Percentiles rank a stretch among this genome's conserved stretches.
Evolutionary conservation across 176 grass and related monocot species (phyloP).

Genomic region (Eragrostis nindensis): DNA sequence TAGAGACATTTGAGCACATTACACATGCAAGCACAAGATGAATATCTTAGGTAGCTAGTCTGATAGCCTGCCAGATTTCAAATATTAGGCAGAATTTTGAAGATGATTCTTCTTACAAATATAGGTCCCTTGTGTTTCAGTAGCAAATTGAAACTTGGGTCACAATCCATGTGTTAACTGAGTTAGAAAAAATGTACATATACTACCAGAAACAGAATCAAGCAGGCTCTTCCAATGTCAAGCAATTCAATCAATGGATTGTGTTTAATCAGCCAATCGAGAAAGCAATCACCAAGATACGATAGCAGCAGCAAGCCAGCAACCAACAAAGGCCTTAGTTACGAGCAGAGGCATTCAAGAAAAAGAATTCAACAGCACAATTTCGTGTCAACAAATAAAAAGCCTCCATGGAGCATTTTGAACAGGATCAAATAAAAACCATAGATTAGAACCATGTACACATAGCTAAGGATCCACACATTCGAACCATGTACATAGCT

Average conservation of each 20-base stretch:
- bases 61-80: neutral
- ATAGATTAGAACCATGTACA: constrained; percentile 39
- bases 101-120: neutral
- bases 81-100: neutral
- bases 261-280: neutral
- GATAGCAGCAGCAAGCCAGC: neutral
- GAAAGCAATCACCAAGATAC: constrained; percentile 1
- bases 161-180: neutral
- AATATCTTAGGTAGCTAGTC: neutral
- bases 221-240: neutral
- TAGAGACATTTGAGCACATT: neutral
- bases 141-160: neutral
- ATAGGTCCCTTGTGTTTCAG: neutral
- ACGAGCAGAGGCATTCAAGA: neutral
- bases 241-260: neutral
- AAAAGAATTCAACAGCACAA: neutral
- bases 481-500: constrained; percentile 24
- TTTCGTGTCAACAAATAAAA: neutral
- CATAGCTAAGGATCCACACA: constrained; percentile 20
- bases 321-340: neutral
- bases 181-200: neutral
- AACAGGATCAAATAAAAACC: neutral
- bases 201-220: neutral
- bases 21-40: neutral
- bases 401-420: neutral